Evolutionary conservation across 148 eudicot genomes (phyloP), one percentile per base, ranked within the genome.

Genomic region (Amaranthus palmeri): DNA sequence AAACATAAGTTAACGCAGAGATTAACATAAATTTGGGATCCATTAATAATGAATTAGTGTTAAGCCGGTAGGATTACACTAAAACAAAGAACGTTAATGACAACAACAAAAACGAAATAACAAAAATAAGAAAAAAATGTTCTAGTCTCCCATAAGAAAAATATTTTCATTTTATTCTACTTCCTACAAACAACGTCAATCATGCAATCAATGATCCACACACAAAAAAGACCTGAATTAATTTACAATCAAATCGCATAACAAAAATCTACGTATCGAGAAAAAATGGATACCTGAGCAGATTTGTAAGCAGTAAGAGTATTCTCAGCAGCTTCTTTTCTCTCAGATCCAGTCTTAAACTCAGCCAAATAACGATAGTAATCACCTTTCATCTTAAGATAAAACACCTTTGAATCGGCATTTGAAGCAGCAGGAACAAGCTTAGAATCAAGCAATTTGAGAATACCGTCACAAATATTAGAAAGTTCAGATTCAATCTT

Each of bases 271-370:
- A 55, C 76, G 3, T 53, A 15, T 57, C 11, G 6, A 50, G 45
- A 59, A 13, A 4, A 3, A 48, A 61, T 2, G 12, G 3, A 15
- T 41, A 88, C 92, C 92, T 88, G 92, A 69, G 78, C 77, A 10
- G 77, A 17, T 65, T 73, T 79, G 74, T 79, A 79, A 11, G 78
- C 73, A 4, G 78, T 68, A 17, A 79, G 74, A 49, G 81, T 73
- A 4, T 62, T 73, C 70, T 69, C 78, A 50, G 74, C 77, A 41
- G 81, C 77, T 44, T 69, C 74, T 18, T 79, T 70, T 2, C 77
- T 48, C 3, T 79, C 81, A 49, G 74, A 55, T 18, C 74, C 81
- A 18, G 81, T n/a, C 54, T 64, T 79, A 57, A 79, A 74, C 70
- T 79, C 81, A 5, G 81, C 81, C 45, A 79, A 70, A 74, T 79